Evolutionary conservation across 345 rosid genomes (phyloP).

Genomic region (Brassica napus): Da-Ae NC_063448.1:2790501-2791000

Average conservation of each 20-base stretch:
- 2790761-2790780: conserved; percentile 2
- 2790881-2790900: conserved; percentile 28
- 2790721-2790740: conserved; percentile 14
- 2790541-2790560: conserved; percentile 7
- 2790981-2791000: conserved; percentile 22
- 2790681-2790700: conserved; percentile 26
- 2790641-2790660: conserved; percentile 16
- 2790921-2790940: conserved; percentile 8
- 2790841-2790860: background rate
- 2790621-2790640: conserved; percentile 22
- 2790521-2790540: conserved; percentile 26
- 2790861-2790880: background rate
- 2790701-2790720: conserved; percentile 24
- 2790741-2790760: conserved; percentile 1
- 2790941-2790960: conserved; percentile 16
- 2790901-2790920: conserved; percentile 24
- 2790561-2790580: conserved; percentile 3
- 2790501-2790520: conserved; percentile 26
- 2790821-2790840: background rate
- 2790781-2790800: conserved; percentile 1
- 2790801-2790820: background rate
- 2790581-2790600: conserved; percentile 23
- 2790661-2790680: background rate
- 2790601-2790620: conserved; percentile 21
- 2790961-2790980: conserved; percentile 4